Evolutionary conservation across 2,329 filamentous ascomycete species (phyloP), one percentile per base, ranked within the genome.

Genomic region (Colletotrichum acutatum): DNA sequence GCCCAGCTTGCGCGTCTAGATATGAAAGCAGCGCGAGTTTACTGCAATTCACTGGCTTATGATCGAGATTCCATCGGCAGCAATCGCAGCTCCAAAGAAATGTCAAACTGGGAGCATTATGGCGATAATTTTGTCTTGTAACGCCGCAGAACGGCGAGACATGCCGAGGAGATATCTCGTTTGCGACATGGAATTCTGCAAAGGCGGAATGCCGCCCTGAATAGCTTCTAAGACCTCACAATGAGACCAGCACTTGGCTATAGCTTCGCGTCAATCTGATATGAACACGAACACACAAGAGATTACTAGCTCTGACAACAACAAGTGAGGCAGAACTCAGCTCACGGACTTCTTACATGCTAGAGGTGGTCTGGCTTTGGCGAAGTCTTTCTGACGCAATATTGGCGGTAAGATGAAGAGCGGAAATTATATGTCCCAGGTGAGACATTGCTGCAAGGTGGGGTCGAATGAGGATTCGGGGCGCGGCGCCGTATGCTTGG

Each of bases 401-500:
- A 30, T 24, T 63, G 60, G 28, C n/a, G 24, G 42, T 34, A 30
- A 63, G n/a, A 63, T 9, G n/a, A 37, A 63, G 28, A 63, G 46
- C 46, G 53, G 28, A 19, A n/a, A 19, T n/a, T 53, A 22, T 30
- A 53, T 53, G 16, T 24, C 28, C n/a, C 12, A 53, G 42, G 19
- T 49, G 42, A 37, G 30, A 69, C 34, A 54, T n/a, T 37, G 60
- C 60, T 37, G 28, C 52, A 7, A 52, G 49, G 58, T 26, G 19
- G 52, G 37, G 57, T 62, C 58, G 62, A 74, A 74, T 59, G 52
- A 56, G 57, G 37, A 62, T 12, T 57, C 22, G 34, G 61, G 57
- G 49, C 57, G 53, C 54, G 32, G 34, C 46, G 60, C 60, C 26
- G 70, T 73, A 66, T 71, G 67, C 22, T 52, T 56, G 63, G 59